Base-by-base conservation (phyloP, 768 basidiomycete species). In the Suillus variegatus region DNA sequence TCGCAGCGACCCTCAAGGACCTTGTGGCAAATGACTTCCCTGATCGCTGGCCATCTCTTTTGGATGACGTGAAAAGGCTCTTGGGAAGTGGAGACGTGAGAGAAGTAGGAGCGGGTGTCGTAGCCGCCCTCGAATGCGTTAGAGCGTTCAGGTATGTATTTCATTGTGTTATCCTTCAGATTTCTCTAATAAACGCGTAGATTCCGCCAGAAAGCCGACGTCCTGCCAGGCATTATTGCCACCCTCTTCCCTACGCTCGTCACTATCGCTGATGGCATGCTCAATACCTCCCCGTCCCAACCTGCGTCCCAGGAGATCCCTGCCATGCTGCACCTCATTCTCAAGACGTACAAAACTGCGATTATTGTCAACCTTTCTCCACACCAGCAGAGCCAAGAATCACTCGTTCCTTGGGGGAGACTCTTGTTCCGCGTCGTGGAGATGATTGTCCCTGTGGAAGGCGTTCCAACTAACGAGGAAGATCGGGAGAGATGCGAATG, bases 351-450 rank as follows among this genome's bases (percentile, higher is more conserved):
- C 82, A 91, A 88, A 72, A 89, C 88, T 0, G 90, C 88, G 57
- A 92, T 93, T 74, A 82, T 89, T n/a, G 82, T 92, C 46, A 84
- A 88, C 63, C 82, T 97, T 25, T 88, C 86, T 62, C 61, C 74
- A 7, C 91, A 93, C 68, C 94, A 95, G 68, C 94, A 94, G 73
- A 85, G 80, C 66, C 72, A 85, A 0, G 90, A 90, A 60, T 90
- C 88, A 60, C 81, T 96, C 55, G 88, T 95, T 20, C 92, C 94
- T 0, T 97, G 95, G 95, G 94, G 93, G 7, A 84, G 86, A 54
- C 84, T 96, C 20, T 79, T 96, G 52, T 94, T 96, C 78, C 82
- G 85, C 60, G 85, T 95, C 22, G 84, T 95, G n/a, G 88, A 90
- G 67, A 77, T 93, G 51, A 81, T 83, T 64, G 80, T 95, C 36